Evolutionary conservation across 768 basidiomycete species (phyloP), one percentile per base, ranked within the genome.

Genomic region (Boletus fagicola): DNA sequence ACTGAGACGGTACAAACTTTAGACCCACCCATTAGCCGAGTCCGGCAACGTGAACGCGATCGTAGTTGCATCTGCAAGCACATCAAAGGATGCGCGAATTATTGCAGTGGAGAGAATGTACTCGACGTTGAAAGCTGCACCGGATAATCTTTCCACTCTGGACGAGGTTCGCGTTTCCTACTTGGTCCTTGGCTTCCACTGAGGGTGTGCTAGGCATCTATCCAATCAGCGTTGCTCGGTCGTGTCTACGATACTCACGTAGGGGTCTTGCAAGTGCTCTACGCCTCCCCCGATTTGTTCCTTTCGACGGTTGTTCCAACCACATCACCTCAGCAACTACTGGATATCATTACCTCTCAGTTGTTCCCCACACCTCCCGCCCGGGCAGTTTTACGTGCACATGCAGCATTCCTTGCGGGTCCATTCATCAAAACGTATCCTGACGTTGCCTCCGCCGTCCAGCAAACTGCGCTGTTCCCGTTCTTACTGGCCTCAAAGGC

Each of bases 401-500:
- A 92, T 63, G 67, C 85, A 12, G 59, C 70, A 3, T 92, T 90
- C 70, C 73, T 91, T 12, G 71, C 75, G 1, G 67, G 74, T 0
- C 75, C 81, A 35, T 78, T 90, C 56, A 55, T 68, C 30, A 64
- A 64, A 7, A 46, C 56, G 0, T 59, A 75, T 44, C 71, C 77
- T 3, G 56, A 68, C 4, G 2, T 63, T n/a, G n/a, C 53, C 5
- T 36, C 71, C 26, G 68, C 73, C 30, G 68, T 80, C 26, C 82
- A 84, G 58, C 75, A 82, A 59, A 72, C 75, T 33, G 67, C 86
- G 1, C 71, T 95, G 53, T 89, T 92, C 66, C 88, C 92, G 0
- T 83, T 84, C 65, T 73, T 95, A 44, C 69, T 95, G 16, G 87
- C 83, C 62, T 87, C 90, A 8, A 92, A 88, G 65, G 72, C 87